Percentiles rank a stretch among this genome's conserved stretches.
Evolutionary conservation across 805 yeast species (phyloP).

Genomic region (Ogataea thermomethanolica): DNA sequence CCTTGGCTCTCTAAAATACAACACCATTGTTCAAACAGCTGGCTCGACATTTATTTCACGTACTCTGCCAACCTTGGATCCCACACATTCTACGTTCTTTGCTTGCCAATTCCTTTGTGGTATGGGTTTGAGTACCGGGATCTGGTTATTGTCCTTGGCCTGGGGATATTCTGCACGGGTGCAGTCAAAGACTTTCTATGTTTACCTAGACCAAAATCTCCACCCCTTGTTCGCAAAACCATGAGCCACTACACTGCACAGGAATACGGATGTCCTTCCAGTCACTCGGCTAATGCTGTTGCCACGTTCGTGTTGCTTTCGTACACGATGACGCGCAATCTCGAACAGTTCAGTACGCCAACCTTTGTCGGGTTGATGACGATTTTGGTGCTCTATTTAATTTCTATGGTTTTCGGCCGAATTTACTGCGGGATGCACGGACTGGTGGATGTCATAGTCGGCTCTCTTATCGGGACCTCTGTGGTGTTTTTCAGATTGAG

Average conservation of each 20-base stretch:
- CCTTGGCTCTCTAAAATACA: constrained; percentile 57
- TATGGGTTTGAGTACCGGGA: constrained; percentile 69
- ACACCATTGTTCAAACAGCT: constrained; percentile 40
- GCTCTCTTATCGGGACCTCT: constrained; percentile 57
- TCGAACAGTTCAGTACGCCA: constrained; percentile 13
- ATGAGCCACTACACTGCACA: constrained; percentile 86
- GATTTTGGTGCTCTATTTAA: constrained; percentile 45
- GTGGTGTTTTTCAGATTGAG: constrained; percentile 47
- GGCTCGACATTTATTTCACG: constrained; percentile 73
- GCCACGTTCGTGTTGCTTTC: constrained; percentile 61
- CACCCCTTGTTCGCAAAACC: constrained; percentile 87
- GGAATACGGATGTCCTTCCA: constrained; percentile 93
- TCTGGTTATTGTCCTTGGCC: constrained; percentile 53
- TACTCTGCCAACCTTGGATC: constrained; percentile 87
- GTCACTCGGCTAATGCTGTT: constrained; percentile 93
- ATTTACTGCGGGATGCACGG: constrained; percentile 99
- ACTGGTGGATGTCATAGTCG: constrained; percentile 66
- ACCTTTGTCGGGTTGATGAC: constrained; percentile 9
- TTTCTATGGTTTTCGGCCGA: constrained; percentile 72
- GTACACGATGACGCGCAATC: constrained; percentile 8
- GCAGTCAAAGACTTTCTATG: constrained; percentile 79
- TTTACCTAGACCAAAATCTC: constrained; percentile 87
- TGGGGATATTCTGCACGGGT: constrained; percentile 74
- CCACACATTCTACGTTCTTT: constrained; percentile 88
- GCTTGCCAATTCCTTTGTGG: constrained; percentile 86